Evolutionary conservation across 2,329 filamentous ascomycete genomes (phyloP), one percentile per base, ranked within the genome.

Genomic region (Colletotrichum tanaceti): DNA sequence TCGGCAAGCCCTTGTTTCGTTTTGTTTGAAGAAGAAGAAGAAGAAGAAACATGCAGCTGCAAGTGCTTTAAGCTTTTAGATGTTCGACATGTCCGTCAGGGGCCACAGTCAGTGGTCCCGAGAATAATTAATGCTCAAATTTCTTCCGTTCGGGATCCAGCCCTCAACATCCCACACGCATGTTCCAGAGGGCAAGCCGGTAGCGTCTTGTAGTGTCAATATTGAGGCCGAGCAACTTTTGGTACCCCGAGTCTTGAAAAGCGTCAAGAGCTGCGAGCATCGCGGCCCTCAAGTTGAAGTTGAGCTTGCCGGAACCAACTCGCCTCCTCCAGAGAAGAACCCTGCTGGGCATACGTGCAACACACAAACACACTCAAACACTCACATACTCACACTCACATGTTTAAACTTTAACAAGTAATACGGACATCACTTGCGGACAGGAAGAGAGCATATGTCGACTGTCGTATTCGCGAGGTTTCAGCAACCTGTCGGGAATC

Each of bases 21-120:
- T 58, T 18, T n/a, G n/a, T 52, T 35, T 62, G 58, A 24, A 32
- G 28, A 2, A 7, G 28, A 32, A 32, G 9, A 32, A 1, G n/a
- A n/a, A n/a, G n/a, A n/a, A 32, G 24, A 60, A 47, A 18, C 55
- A 53, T 35, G 6, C 10, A 46, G 43, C 43, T 47, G 13, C 50
- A 44, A 28, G 38, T 38, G 64, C 58, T 67, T 63, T 57, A 58
- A 32, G 28, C 28, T 32, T 32, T 32, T 32, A 32, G 28, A 63
- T n/a, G 20, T 22, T 44, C 28, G 13, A 24, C 22, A 22, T 38
- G 2, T 9, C 22, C 52, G 52, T 59, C 50, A 35, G 46, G 52
- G 38, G 38, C 59, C 64, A 39, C 38, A 16, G 18, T n/a, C 24
- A 24, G 38, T 22, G 14, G 16, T 44, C 28, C 22, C 5, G 14